Conservation (phyloP, 75 land plant genomes). For the Adiantum capillusveneris region DNA sequence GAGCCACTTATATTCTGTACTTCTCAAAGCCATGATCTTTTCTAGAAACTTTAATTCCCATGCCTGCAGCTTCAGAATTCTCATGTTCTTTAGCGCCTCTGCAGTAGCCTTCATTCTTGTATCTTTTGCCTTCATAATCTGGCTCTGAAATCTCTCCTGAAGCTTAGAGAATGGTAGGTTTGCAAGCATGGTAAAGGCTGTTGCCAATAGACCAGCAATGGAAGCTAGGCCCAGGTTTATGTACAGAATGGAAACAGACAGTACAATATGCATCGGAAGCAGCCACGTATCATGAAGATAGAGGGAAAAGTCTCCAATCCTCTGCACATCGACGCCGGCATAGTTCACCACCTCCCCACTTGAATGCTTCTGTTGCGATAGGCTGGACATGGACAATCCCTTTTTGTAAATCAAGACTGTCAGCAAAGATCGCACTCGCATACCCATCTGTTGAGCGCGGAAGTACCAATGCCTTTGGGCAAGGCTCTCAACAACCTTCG, state of each 20-base stretch:
- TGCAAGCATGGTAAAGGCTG: conserved; percentile 34
- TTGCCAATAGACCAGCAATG: conserved; percentile 39
- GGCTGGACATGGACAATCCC: conserved; percentile 49
- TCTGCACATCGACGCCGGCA: conserved; percentile 54
- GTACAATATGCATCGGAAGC: conserved; percentile 35
- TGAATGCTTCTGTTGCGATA: conserved; percentile 31
- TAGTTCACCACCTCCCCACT: conserved; percentile 61
- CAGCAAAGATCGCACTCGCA: conserved; percentile 35
- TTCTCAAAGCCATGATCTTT: conserved; percentile 33
- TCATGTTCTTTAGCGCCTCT: conserved; percentile 61
- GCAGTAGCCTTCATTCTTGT: conserved; percentile 55
- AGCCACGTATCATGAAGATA: conserved; percentile 52
- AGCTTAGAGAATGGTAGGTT: conserved; percentile 44
- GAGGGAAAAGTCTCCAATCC: conserved; percentile 36
- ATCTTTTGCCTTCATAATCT: conserved; percentile 62
- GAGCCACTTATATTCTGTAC: conserved; percentile 46
- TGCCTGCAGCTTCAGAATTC: conserved; percentile 57
- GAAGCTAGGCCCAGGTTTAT: conserved; percentile 48
- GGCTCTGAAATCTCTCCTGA: conserved; percentile 40
- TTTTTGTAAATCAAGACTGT: conserved; percentile 49
- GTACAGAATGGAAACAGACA: conserved; percentile 48
- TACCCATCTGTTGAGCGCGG: conserved; percentile 20
- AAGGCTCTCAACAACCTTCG: conserved; percentile 50
- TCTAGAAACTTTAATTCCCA: conserved; percentile 62
- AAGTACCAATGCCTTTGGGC: conserved; percentile 40